Conservation (phyloP, 164 flowering plant species). For the Vitis cinerea region DNA sequence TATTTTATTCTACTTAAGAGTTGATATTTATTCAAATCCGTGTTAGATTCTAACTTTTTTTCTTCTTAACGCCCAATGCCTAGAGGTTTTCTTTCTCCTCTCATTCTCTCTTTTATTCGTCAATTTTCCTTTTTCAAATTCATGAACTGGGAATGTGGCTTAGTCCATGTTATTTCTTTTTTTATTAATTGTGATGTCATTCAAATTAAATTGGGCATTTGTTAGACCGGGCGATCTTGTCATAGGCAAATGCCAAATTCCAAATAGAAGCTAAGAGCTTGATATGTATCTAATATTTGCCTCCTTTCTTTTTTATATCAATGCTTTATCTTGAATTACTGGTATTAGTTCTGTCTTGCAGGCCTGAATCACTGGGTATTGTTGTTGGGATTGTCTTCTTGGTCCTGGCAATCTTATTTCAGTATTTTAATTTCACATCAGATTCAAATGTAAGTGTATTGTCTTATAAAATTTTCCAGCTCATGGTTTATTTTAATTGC, state of each 20-base stretch:
- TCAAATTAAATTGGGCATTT: too few species aligned
- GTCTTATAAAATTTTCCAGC: background rate
- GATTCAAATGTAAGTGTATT: conserved; percentile 72
- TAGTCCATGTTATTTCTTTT: background rate
- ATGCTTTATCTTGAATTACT: background rate
- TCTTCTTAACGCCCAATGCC: too few species aligned
- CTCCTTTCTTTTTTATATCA: too few species aligned
- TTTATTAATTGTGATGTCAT: too few species aligned
- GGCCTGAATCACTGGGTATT: conserved; percentile 96
- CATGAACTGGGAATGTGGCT: background rate
- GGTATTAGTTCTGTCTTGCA: conserved; percentile 30
- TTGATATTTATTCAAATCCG: too few species aligned
- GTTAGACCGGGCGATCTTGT: too few species aligned
- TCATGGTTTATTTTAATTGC: background rate
- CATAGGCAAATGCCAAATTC: too few species aligned
- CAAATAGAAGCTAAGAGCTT: too few species aligned
- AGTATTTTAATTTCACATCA: conserved; percentile 74
- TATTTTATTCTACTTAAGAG: background rate
- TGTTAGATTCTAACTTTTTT: too few species aligned
- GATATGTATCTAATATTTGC: too few species aligned
- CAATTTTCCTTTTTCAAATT: background rate
- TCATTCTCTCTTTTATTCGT: background rate
- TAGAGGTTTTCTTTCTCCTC: too few species aligned
- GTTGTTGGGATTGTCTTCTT: conserved; percentile 82
- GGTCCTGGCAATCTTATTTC: conserved; percentile 74